phyloP scores from a whole-genome alignment of 1,284 basidiomycete genomes.

The Sporisorium reilianum region DNA sequence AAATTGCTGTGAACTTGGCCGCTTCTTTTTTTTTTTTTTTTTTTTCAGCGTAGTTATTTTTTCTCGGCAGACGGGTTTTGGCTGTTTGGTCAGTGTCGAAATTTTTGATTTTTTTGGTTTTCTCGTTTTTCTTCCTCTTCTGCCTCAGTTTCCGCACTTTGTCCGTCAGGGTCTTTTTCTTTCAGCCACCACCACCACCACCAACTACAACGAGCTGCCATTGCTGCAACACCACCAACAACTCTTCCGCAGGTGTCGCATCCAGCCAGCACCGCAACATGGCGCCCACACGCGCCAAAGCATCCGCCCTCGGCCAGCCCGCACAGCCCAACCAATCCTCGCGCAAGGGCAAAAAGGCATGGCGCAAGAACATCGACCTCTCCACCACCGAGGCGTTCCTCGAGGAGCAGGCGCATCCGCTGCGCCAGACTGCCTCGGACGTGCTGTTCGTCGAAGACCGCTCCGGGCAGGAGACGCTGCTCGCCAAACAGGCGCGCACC shows the following conservation, averaged over 20 bases:
- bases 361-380: conserved; percentile 81
- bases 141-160: neutral
- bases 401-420: conserved; percentile 54
- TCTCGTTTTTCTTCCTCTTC: neutral
- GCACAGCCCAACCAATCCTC: conserved; percentile 75
- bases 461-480: conserved; percentile 71
- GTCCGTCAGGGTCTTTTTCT: conserved; percentile 9
- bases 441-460: conserved; percentile 49
- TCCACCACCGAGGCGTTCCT: conserved; percentile 53
- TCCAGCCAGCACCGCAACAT: too few species aligned
- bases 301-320: conserved; percentile 37
- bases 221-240: too few species aligned
- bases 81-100: too few species aligned
- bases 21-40: neutral
- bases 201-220: too few species aligned
- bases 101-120: conserved; percentile 8
- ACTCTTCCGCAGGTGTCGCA: neutral
- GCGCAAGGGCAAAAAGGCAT: conserved; percentile 88
- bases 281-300: conserved; percentile 37
- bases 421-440: conserved; percentile 35
- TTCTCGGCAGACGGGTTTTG: conserved; percentile 11
- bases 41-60: conserved; percentile 13
- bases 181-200: neutral
- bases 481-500: conserved; percentile 57
- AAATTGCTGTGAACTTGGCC: neutral